Percentiles rank a stretch among this genome's conserved stretches.
Evolutionary conservation across 2,329 filamentous ascomycete genomes (phyloP).

Genomic region (Arachnopeziza araneosa): DNA sequence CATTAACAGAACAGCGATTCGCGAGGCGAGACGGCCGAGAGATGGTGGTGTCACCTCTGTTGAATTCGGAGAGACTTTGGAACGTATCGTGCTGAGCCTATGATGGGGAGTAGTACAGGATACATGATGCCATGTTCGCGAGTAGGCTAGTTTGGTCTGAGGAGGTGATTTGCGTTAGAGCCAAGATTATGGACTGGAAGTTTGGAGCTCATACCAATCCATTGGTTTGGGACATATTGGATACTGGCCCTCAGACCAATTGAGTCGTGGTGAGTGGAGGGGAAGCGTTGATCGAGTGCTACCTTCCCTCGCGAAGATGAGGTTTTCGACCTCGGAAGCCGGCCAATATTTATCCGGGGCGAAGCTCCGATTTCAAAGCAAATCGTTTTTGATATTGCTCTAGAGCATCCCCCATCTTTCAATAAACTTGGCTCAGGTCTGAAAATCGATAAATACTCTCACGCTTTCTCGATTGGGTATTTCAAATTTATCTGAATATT

Average conservation of each 20-base stretch:
- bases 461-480: neutral
- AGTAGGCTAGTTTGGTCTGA: constrained; percentile 93
- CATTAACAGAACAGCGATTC: constrained; percentile 85
- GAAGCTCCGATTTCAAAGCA: constrained; percentile 26
- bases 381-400: constrained; percentile 2
- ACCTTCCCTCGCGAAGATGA: neutral
- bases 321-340: neutral
- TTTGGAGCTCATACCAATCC: constrained; percentile 53
- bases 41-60: constrained; percentile 58
- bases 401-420: neutral
- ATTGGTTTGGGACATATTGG: constrained; percentile 70
- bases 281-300: neutral
- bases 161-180: constrained; percentile 7
- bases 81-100: constrained; percentile 47
- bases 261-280: constrained; percentile 8
- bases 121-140: constrained; percentile 85
- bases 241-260: constrained; percentile 20
- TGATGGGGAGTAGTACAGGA: constrained; percentile 64
- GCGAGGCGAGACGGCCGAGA: constrained; percentile 83
- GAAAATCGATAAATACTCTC: neutral
- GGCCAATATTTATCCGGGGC: constrained; percentile 4
- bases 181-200: neutral
- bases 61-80: constrained; percentile 32
- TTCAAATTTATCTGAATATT: neutral
- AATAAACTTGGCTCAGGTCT: neutral